phyloP scores from a whole-genome alignment of 192 early-diverging fungal species.

The Coemansia sp. region DNA sequence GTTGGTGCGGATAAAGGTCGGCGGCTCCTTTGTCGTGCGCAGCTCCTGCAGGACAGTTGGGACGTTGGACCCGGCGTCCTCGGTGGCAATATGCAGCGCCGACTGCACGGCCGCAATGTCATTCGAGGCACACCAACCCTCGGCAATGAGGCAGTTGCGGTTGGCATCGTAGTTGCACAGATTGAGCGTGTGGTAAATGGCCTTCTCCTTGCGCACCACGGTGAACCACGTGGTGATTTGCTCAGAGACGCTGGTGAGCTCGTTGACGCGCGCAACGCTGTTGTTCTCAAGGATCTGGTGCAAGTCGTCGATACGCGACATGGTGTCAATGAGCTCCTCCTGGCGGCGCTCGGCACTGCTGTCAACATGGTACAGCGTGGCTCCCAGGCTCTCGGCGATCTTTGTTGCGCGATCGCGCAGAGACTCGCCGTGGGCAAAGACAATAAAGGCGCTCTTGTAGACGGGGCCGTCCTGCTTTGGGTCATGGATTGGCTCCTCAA shows the following conservation, averaged over 20 bases:
- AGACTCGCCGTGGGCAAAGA: slow-evolving; percentile 96
- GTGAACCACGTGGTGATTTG: slow-evolving; percentile 85
- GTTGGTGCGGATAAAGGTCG: slow-evolving; percentile 94
- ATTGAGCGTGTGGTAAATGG: slow-evolving; percentile 95
- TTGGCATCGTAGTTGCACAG: slow-evolving; percentile 91
- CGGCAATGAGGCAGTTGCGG: slow-evolving; percentile 93
- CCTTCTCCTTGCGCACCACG: slow-evolving; percentile 96
- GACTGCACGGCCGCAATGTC: slow-evolving; percentile 80
- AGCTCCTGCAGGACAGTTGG: slow-evolving; percentile 87
- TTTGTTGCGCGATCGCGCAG: slow-evolving; percentile 87
- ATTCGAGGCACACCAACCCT: slow-evolving; percentile 96
- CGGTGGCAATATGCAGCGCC: slow-evolving; percentile 81
- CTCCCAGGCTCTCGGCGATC: slow-evolving; percentile 94
- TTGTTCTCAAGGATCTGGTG: slow-evolving; percentile 83
- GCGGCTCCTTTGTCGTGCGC: slow-evolving; percentile 82
- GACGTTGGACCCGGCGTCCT: slow-evolving; percentile 84
- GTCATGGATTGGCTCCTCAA: slow-evolving; percentile 92
- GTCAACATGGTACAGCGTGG: slow-evolving; percentile 90
- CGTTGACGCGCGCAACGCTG: slow-evolving; percentile 73
- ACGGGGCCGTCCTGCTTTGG: slow-evolving; percentile 84
- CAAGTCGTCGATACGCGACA: slow-evolving; percentile 86
- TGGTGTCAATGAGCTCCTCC: slow-evolving; percentile 76
- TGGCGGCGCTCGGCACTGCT: slow-evolving; percentile 80
- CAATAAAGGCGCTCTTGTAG: slow-evolving; percentile 96
- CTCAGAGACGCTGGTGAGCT: slow-evolving; percentile 84